Conservation (phyloP, 148 eudicot species). For the Rhododendron williamsianum region DNA sequence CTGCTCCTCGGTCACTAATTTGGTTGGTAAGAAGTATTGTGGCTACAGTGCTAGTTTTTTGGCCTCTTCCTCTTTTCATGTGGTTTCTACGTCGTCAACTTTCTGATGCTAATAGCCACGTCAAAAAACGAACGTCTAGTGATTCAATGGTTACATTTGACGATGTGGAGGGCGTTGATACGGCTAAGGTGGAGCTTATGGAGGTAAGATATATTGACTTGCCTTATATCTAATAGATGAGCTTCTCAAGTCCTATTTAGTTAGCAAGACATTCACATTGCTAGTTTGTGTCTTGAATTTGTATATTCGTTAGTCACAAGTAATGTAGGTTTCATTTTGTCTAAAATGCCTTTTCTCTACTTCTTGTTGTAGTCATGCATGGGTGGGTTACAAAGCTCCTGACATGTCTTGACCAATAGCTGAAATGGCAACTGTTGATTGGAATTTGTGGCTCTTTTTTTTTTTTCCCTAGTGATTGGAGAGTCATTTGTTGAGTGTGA, state of each 20-base stretch:
- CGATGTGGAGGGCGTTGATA: slow-evolving; percentile 95
- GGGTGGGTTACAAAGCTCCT: neutral
- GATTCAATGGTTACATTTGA: slow-evolving; percentile 68
- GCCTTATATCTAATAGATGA: neutral
- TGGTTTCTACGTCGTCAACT: slow-evolving; percentile 94
- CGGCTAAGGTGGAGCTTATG: slow-evolving; percentile 96
- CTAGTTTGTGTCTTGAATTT: neutral
- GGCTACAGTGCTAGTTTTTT: slow-evolving; percentile 66
- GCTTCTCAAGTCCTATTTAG: neutral
- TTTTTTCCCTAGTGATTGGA: neutral
- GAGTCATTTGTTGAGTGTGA: neutral
- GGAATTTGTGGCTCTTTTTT: neutral
- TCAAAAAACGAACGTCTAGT: slow-evolving; percentile 62
- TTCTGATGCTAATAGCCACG: slow-evolving; percentile 68
- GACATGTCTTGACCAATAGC: neutral
- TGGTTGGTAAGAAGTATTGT: slow-evolving; percentile 60
- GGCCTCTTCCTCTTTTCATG: slow-evolving; percentile 93
- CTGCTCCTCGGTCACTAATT: slow-evolving; percentile 78
- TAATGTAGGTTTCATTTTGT: neutral
- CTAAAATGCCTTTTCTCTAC: neutral
- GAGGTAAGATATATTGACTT: slow-evolving; percentile 48
- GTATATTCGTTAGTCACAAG: neutral
- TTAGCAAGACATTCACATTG: neutral
- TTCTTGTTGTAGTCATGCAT: neutral
- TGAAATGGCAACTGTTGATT: neutral